Percentiles rank a stretch among this genome's conserved stretches.
These are phyloP conservation scores for Poronia punctata DNA, from an alignment of 495 filamentous ascomycete genomes.

Conservation along the genomic window DNA sequence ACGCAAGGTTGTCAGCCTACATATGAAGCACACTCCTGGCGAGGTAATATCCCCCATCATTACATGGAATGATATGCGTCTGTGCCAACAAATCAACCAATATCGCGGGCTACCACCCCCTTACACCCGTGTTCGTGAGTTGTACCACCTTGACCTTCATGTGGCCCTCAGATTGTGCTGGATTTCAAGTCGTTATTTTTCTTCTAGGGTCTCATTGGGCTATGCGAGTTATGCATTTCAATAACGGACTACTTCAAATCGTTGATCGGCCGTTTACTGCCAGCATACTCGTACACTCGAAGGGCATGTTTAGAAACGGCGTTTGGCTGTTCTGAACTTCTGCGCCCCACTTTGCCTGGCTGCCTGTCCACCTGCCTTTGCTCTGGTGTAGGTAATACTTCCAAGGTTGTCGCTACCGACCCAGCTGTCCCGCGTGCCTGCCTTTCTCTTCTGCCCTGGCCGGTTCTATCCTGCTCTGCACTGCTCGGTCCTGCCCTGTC, in stretches of 20 bases:
- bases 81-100: constrained; percentile 5
- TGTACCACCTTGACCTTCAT: constrained; percentile 11
- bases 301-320: constrained; percentile 2
- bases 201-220: constrained; percentile 9
- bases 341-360: no score
- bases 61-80: no score
- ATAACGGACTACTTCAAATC: constrained; percentile 1
- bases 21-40: constrained; percentile 4
- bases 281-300: no score
- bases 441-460: background rate
- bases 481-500: constrained; percentile 3
- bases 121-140: constrained; percentile 7
- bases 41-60: no score
- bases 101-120: constrained; percentile 1
- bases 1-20: constrained; percentile 12
- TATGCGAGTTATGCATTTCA: constrained; percentile 7
- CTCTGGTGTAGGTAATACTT: no score
- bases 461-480: constrained; percentile 1
- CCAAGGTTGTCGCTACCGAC: no score
- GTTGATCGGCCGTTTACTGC: constrained; percentile 6
- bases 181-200: background rate
- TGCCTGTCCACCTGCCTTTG: no score
- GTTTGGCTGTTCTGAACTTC: no score
- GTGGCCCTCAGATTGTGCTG: constrained; percentile 1
- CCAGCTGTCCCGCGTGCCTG: no score